Percentiles rank a stretch among this genome's conserved stretches.
Conservation (phyloP, 2,329 filamentous ascomycete genomes). For the Chaetoscypha palmicola region DNA sequence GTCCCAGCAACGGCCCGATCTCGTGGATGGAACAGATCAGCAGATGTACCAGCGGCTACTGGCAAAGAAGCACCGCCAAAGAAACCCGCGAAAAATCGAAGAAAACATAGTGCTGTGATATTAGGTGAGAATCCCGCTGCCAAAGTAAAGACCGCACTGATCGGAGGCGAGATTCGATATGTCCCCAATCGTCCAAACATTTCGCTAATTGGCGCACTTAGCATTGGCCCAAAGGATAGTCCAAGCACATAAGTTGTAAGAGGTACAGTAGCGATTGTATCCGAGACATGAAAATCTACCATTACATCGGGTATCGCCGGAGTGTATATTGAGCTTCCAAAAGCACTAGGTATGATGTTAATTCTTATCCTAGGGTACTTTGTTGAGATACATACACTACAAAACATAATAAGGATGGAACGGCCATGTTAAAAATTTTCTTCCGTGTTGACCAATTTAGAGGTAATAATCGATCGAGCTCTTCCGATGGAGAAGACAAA, state of each 20-base stretch:
- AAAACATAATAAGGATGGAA: background rate
- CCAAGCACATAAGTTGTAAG: constrained; percentile 53
- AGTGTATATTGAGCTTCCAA: constrained; percentile 48
- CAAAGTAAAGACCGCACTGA: constrained; percentile 49
- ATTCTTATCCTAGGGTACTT: constrained; percentile 4
- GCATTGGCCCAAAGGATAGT: constrained; percentile 50
- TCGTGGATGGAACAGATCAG: constrained; percentile 14
- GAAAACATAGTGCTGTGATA: constrained; percentile 44
- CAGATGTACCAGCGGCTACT: constrained; percentile 13
- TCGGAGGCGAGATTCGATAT: constrained; percentile 39
- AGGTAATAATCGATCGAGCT: background rate
- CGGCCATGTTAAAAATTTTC: constrained; percentile 1
- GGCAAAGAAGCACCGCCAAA: constrained; percentile 21
- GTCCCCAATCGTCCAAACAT: constrained; percentile 47
- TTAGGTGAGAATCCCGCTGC: constrained; percentile 45
- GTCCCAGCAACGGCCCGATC: constrained; percentile 7
- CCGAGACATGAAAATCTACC: constrained; percentile 45
- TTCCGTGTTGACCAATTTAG: constrained; percentile 4
- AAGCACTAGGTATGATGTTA: constrained; percentile 43
- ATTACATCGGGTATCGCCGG: constrained; percentile 41
- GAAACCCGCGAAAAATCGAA: constrained; percentile 51
- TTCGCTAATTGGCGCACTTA: constrained; percentile 54
- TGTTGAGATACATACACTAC: background rate
- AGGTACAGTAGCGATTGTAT: constrained; percentile 46
- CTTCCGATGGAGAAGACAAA: background rate